Evolutionary conservation across 805 yeast species (phyloP), one percentile per base, ranked within the genome.

Genomic region (Debaryomyces tyrocola): DNA sequence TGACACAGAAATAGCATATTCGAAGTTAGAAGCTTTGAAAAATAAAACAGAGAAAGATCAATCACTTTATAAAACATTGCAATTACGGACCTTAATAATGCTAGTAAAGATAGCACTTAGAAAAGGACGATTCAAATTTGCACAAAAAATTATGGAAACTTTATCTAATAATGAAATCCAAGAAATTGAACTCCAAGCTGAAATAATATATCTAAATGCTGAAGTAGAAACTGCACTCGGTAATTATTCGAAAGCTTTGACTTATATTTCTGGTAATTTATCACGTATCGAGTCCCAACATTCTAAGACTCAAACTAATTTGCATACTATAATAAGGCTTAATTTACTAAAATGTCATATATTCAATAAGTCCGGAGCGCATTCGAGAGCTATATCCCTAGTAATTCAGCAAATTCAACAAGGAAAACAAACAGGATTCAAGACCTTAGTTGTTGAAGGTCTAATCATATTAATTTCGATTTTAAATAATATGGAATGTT

Each of bases 321-420:
- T 70, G 28, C 69, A 65, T 41, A 75, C 79, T 70, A 67, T 68
- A 33, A 62, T 81, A 18, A 70, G 70, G 54, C 72, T 77, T 45
- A 78, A 73, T 40, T 53, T 82, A 9, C 54, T 82, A 42, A 77
- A 78, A 53, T 73, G 80, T 37, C 55, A 65, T 11, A 67, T 80
- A 0, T 62, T 81, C 47, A 53, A 74, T 20, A 53, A 63, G 4
- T 59, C 76, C 12, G 75, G 78, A 0, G 62, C 72, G 4, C 78
- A 82, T 11, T 60, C 75, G 8, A 69, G 85, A 46, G 80, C 79
- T 0, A 51, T 84, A 7, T 74, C 85, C 0, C 56, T 75, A 15
- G 55, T 83, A 0, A 57, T 79, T 5, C 79, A 79, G 49, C 72
- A 81, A 43, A 61, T 85, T 1, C 73, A 76, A 40, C 55, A 70